Base-by-base conservation (phyloP, 257 asterid genomes). In the Plantago ovata region DNA sequence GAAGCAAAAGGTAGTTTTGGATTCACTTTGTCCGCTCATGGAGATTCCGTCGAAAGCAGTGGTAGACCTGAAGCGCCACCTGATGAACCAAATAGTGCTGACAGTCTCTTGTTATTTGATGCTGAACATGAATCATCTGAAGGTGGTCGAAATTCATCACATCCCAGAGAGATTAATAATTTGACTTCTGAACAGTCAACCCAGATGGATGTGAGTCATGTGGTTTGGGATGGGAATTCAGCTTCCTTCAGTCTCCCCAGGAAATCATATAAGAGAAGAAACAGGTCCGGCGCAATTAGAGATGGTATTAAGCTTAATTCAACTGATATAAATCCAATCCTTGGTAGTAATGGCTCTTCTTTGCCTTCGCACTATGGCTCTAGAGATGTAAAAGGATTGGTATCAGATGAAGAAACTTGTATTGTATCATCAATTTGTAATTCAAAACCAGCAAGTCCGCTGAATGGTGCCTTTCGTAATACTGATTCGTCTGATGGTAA, bases 21-120 rank as follows among this genome's bases (percentile, higher is more conserved):
- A 64, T 64, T 78, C 70, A 72, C 92, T 38, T 79, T 85, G 47
- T 89, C 95, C 59, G 84, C 94, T 72, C 87, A 73, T 77, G 94
- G 95, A 47, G 97, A 89, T 76, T 86, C 97, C 48, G 79, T 82
- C 58, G 95, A 89, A 79, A 89, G 97, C 75, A 82, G 93, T 60
- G 95, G 87, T 66, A 77, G 90, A 77, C 95, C 86, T 56, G 85
- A 76, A 67, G 75, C 69, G 69, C 76, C 71, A 73, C 80, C 69
- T 52, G 77, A 80, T 72, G 95, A 86, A 63, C 88, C 93, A 20
- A 82, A 77, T 74, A 84, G 88, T 69, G 97, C 97, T 60, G 97
- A 89, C 77, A 89, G 84, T 77, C 95, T 86, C 66, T 74, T 82
- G 83, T 79, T 84, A 64, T 79, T 89, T 75, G 90, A 80, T 64